phyloP scores from a whole-genome alignment of 2,329 filamentous ascomycete genomes.

The Monilinia polystroma region DNA sequence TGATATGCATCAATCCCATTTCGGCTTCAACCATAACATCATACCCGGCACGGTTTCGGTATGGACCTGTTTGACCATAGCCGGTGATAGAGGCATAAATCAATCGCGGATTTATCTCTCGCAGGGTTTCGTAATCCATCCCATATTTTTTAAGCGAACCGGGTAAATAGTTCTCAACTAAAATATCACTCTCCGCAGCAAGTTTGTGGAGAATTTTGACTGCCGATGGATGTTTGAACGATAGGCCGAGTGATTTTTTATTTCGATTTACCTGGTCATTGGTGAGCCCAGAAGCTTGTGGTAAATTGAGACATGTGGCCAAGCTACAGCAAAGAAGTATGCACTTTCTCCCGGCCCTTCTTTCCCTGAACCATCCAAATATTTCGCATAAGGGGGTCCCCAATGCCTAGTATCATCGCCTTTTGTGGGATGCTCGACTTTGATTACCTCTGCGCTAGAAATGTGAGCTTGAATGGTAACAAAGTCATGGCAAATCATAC shows the following conservation, averaged over 20 bases:
- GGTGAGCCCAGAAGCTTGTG: conserved; percentile 21
- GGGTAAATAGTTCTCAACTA: conserved; percentile 96
- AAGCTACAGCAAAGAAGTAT: conserved; percentile 79
- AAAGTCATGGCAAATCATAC: conserved; percentile 49
- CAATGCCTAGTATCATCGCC: conserved; percentile 95
- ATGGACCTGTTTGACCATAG: conserved; percentile 93
- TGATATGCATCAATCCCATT: conserved; percentile 98
- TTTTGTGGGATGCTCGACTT: conserved; percentile 87
- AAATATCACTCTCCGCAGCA: conserved; percentile 79
- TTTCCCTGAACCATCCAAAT: conserved; percentile 58
- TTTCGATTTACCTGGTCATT: conserved; percentile 80
- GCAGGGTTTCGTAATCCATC: conserved; percentile 82
- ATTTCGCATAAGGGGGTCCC: conserved; percentile 90
- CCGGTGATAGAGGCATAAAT: conserved; percentile 97
- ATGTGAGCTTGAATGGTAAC: conserved; percentile 23
- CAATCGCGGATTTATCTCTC: conserved; percentile 76
- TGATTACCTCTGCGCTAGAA: conserved; percentile 87
- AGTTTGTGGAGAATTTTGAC: conserved; percentile 85
- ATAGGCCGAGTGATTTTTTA: conserved; percentile 90
- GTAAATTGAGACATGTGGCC: not conserved
- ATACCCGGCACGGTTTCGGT: conserved; percentile 84
- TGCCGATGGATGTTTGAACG: conserved; percentile 81
- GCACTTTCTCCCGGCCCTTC: conserved; percentile 85
- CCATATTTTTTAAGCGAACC: conserved; percentile 85
- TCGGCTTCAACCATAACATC: conserved; percentile 99